phyloP scores from a whole-genome alignment of 805 yeast species.

The Metschnikowia lachancei region DNA sequence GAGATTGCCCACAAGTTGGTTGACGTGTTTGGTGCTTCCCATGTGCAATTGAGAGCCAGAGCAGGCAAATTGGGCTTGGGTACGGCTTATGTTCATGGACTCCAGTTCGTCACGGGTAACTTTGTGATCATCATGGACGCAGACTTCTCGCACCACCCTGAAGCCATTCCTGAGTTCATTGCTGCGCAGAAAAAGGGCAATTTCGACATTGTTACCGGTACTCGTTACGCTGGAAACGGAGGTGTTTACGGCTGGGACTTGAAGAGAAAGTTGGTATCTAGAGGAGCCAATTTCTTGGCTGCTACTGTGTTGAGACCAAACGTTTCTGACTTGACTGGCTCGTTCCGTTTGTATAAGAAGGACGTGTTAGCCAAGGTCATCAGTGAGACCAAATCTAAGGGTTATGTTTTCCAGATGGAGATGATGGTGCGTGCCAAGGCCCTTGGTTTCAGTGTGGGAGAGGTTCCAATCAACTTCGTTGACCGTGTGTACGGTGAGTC shows the following conservation, averaged over 20 bases:
- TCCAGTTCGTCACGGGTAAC: conserved; percentile 67
- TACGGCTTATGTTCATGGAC: conserved; percentile 77
- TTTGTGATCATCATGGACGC: conserved; percentile 82
- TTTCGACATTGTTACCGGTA: conserved; percentile 55
- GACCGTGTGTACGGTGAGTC: conserved; percentile 78
- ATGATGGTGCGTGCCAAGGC: conserved; percentile 81
- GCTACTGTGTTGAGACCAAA: conserved; percentile 66
- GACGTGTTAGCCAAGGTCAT: conserved; percentile 64
- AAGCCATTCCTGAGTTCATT: conserved; percentile 73
- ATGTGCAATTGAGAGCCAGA: conserved; percentile 64
- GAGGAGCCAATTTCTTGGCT: conserved; percentile 80
- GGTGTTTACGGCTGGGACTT: conserved; percentile 86
- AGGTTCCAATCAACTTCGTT: conserved; percentile 75
- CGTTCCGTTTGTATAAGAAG: conserved; percentile 72
- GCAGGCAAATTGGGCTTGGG: conserved; percentile 78
- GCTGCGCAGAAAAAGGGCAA: conserved; percentile 53
- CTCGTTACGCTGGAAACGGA: conserved; percentile 77
- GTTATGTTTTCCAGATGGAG: conserved; percentile 85
- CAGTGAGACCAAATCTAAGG: conserved; percentile 66
- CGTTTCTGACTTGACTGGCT: conserved; percentile 74
- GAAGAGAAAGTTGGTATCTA: conserved; percentile 70
- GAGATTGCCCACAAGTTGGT: conserved; percentile 62
- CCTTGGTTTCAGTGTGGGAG: conserved; percentile 71
- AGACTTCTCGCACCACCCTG: conserved; percentile 79
- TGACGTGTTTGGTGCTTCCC: conserved; percentile 55